Conservation (phyloP, 164 flowering plant species). For the Echeveria elegans region DNA sequence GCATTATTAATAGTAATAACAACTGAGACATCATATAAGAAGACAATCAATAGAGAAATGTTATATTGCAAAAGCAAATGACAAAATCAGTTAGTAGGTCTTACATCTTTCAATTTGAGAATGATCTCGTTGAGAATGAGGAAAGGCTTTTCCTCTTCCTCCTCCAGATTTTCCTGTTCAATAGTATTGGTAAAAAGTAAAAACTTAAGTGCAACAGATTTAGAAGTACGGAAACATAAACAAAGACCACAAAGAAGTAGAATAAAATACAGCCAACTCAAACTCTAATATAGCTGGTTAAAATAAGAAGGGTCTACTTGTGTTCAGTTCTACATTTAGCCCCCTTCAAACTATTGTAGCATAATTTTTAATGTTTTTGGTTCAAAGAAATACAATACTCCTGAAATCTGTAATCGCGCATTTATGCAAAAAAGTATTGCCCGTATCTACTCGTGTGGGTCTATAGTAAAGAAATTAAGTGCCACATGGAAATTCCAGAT, state of each 20-base stretch:
- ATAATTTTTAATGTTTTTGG: too few species aligned
- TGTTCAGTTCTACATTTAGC: background rate
- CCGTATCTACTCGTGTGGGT: background rate
- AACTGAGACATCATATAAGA: background rate
- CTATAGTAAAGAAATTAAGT: background rate
- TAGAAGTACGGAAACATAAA: background rate
- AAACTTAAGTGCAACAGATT: background rate
- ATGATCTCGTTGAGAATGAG: slow-evolving; percentile 83
- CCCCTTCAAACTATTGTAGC: background rate
- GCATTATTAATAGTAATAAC: background rate
- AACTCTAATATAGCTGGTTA: background rate
- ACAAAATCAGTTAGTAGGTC: slow-evolving; percentile 13
- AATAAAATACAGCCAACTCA: background rate
- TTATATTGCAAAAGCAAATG: background rate
- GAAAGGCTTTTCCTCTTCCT: slow-evolving; percentile 54
- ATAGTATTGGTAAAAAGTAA: slow-evolving; percentile 11
- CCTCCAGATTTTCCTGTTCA: slow-evolving; percentile 52
- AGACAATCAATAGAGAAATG: background rate
- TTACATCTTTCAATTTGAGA: slow-evolving; percentile 69
- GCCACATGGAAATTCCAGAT: background rate
- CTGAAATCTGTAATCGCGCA: too few species aligned
- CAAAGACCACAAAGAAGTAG: background rate
- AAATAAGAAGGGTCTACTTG: background rate
- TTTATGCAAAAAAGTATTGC: too few species aligned
- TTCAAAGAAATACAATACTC: too few species aligned